Percentiles rank a stretch among this genome's conserved stretches.
phyloP scores from a whole-genome alignment of 352 stramenopile genomes.

The Globisporangium polare region DNA sequence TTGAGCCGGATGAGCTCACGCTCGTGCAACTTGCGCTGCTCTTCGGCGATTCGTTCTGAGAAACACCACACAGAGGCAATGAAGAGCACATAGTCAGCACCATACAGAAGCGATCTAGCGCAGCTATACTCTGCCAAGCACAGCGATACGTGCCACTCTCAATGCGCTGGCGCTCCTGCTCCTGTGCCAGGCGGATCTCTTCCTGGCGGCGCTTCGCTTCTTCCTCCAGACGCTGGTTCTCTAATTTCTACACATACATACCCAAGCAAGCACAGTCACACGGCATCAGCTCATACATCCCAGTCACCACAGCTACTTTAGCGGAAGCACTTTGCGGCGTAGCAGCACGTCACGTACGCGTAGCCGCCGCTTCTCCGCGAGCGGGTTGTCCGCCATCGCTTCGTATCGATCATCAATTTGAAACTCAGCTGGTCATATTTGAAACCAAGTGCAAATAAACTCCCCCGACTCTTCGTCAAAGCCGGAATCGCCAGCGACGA shows the following conservation, averaged over 20 bases:
- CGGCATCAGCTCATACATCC: too few species aligned
- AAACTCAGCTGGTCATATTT: too few species aligned
- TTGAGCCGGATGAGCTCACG: constrained; percentile 21
- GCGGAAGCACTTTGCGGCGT: neutral
- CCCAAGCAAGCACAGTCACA: constrained; percentile 4
- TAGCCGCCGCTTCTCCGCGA: constrained; percentile 37
- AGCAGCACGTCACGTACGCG: constrained; percentile 18
- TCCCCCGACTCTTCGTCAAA: too few species aligned
- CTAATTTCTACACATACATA: constrained; percentile 47
- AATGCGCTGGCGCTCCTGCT: constrained; percentile 37
- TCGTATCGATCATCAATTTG: too few species aligned
- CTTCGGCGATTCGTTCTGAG: constrained; percentile 34
- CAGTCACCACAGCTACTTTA: too few species aligned
- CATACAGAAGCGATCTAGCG: neutral
- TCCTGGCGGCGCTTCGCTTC: constrained; percentile 45
- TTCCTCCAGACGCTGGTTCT: constrained; percentile 63
- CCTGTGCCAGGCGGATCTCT: constrained; percentile 33
- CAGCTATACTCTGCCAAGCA: too few species aligned
- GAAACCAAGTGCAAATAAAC: too few species aligned
- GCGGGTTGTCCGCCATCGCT: constrained; percentile 18
- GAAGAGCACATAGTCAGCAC: neutral
- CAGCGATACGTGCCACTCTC: constrained; percentile 32
- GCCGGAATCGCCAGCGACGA: too few species aligned
- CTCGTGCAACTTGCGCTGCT: constrained; percentile 32
- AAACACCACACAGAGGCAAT: neutral